phyloP scores from a whole-genome alignment of 768 basidiomycete genomes.

The Dioszegia aurantiaca region DNA sequence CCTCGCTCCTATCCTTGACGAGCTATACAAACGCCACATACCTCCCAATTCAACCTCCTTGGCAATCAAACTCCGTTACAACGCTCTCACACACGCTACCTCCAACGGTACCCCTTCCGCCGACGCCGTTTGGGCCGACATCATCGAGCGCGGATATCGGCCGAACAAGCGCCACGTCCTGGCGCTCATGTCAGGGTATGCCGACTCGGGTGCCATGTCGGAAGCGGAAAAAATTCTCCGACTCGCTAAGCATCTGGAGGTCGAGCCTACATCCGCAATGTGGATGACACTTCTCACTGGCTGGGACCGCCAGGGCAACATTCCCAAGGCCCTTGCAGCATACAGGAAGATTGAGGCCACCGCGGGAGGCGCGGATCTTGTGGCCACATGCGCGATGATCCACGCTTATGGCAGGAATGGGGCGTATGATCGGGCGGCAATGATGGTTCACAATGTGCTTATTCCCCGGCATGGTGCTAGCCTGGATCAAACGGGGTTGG shows the following conservation, averaged over 20 bases:
- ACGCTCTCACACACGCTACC: slow-evolving; percentile 15
- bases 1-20: slow-evolving; percentile 14
- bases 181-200: slow-evolving; percentile 35
- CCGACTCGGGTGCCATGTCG: slow-evolving; percentile 26
- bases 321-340: neutral
- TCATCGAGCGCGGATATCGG: slow-evolving; percentile 29
- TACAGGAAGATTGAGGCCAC: neutral
- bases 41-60: slow-evolving; percentile 19
- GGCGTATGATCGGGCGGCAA: too few species aligned
- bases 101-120: slow-evolving; percentile 23
- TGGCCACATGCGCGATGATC: neutral
- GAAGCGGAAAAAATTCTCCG: slow-evolving; percentile 16
- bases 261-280: slow-evolving; percentile 1
- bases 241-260: neutral
- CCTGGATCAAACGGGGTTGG: neutral
- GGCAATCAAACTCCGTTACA: slow-evolving; percentile 28
- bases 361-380: neutral
- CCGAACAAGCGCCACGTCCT: slow-evolving; percentile 29
- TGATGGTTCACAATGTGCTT: neutral
- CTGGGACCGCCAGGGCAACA: too few species aligned
- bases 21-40: slow-evolving; percentile 2
- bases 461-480: neutral
- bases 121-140: slow-evolving; percentile 27
- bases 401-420: neutral
- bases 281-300: slow-evolving; percentile 1